Conservation (phyloP, 495 filamentous ascomycete species). For the Alectoria sarmentosa region DNA sequence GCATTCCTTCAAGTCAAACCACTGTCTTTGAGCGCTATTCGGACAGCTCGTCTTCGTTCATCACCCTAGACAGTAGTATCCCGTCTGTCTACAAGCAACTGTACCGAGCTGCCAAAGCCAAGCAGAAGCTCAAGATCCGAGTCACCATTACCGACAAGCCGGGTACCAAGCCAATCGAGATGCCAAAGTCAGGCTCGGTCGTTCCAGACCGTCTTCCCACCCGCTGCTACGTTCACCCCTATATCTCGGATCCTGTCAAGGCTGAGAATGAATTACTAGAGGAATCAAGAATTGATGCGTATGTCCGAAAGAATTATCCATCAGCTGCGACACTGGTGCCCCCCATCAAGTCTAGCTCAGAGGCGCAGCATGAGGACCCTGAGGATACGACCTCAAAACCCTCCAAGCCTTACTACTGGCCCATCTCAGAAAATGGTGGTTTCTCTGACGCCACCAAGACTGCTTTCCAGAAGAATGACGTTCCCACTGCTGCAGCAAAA, state of each 20-base stretch:
- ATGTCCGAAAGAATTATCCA: constrained; percentile 16
- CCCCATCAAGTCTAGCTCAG: constrained; percentile 12
- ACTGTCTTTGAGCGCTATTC: constrained; percentile 91
- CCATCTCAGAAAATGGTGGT: constrained; percentile 14
- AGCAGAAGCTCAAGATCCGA: constrained; percentile 90
- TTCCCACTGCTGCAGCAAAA: constrained; percentile 5
- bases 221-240: constrained; percentile 24
- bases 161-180: constrained; percentile 14
- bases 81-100: constrained; percentile 89
- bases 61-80: constrained; percentile 72
- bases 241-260: constrained; percentile 22
- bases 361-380: constrained; percentile 5
- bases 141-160: constrained; percentile 44
- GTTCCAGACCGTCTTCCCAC: constrained; percentile 21
- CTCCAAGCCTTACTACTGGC: constrained; percentile 18
- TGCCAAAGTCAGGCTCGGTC: constrained; percentile 10
- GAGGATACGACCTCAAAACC: background rate
- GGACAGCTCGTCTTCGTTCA: constrained; percentile 77
- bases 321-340: constrained; percentile 13
- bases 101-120: constrained; percentile 93
- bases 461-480: constrained; percentile 19
- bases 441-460: constrained; percentile 20
- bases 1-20: constrained; percentile 57
- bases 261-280: constrained; percentile 11
- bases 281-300: background rate